These are phyloP conservation scores for Yarrowia sp. DNA, from an alignment of 805 yeast species.

Conservation along the genomic window DNA sequence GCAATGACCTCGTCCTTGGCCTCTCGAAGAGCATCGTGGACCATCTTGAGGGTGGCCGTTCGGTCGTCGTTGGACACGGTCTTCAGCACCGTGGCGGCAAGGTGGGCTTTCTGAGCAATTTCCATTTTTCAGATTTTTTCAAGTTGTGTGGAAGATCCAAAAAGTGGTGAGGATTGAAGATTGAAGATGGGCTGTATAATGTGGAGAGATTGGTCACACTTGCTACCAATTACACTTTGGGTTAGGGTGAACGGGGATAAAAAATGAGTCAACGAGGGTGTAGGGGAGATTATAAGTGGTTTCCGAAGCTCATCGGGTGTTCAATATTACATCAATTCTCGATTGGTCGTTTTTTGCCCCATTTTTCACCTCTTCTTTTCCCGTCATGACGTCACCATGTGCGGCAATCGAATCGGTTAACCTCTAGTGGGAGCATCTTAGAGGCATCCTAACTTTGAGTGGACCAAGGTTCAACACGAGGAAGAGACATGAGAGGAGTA, in stretches of 20 bases:
- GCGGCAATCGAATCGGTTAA: conserved; percentile 22
- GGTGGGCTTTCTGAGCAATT: conserved; percentile 80
- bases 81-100: conserved; percentile 84
- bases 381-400: conserved; percentile 23
- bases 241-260: conserved; percentile 11
- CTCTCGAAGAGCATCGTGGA: conserved; percentile 70
- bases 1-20: conserved; percentile 67
- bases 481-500: not conserved
- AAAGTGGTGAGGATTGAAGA: conserved; percentile 11
- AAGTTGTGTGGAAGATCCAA: not conserved
- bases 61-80: conserved; percentile 77
- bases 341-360: too few relatives aligned
- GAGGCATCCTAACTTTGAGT: conserved; percentile 13
- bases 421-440: conserved; percentile 24
- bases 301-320: too few relatives aligned
- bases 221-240: conserved; percentile 34
- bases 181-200: conserved; percentile 2
- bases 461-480: conserved; percentile 17
- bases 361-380: too few relatives aligned
- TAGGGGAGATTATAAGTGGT: too few relatives aligned
- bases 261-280: too few relatives aligned
- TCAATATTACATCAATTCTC: too few relatives aligned
- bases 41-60: conserved; percentile 71
- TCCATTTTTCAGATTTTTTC: conserved; percentile 41
- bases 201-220: conserved; percentile 36